Percentiles rank a stretch among this genome's conserved stretches.
Conservation (phyloP, 2,329 filamentous ascomycete species). For the Penicillium sp. region DNA sequence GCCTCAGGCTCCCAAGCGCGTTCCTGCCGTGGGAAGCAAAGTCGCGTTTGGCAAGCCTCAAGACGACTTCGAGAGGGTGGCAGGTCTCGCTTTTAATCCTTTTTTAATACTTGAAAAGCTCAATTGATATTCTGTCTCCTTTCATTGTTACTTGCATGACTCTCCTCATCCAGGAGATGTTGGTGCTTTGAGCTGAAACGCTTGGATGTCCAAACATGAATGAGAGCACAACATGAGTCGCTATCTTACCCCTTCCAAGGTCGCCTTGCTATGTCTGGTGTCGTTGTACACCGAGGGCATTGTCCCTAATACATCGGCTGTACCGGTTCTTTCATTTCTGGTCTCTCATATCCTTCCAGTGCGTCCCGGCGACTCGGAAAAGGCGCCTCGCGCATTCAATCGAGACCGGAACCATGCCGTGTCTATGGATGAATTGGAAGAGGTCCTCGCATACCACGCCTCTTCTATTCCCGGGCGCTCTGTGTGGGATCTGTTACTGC, state of each 20-base stretch:
- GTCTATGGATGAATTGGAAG: constrained; percentile 46
- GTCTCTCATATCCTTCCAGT: constrained; percentile 61
- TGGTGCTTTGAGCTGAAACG: neutral
- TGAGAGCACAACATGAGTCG: constrained; percentile 58
- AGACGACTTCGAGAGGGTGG: neutral
- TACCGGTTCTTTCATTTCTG: constrained; percentile 75
- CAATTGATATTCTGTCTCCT: neutral
- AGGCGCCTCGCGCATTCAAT: constrained; percentile 18
- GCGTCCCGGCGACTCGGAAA: constrained; percentile 25
- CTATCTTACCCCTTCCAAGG: constrained; percentile 83
- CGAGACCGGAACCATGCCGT: constrained; percentile 30
- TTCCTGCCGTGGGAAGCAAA: neutral
- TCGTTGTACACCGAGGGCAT: constrained; percentile 73
- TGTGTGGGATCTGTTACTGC: constrained; percentile 84
- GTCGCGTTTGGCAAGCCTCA: neutral
- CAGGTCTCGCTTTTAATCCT: neutral
- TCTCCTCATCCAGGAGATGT: neutral
- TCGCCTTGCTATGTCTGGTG: constrained; percentile 75
- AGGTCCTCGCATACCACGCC: constrained; percentile 40
- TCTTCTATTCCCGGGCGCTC: constrained; percentile 66
- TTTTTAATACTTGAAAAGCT: neutral
- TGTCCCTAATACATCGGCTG: constrained; percentile 65
- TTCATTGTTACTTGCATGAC: neutral
- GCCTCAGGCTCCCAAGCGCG: constrained; percentile 6
- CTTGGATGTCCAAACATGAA: neutral